Percentiles rank a stretch among this genome's conserved stretches.
Evolutionary conservation across 2,329 filamentous ascomycete species (phyloP).

Genomic region (Colletotrichum sp.): DNA sequence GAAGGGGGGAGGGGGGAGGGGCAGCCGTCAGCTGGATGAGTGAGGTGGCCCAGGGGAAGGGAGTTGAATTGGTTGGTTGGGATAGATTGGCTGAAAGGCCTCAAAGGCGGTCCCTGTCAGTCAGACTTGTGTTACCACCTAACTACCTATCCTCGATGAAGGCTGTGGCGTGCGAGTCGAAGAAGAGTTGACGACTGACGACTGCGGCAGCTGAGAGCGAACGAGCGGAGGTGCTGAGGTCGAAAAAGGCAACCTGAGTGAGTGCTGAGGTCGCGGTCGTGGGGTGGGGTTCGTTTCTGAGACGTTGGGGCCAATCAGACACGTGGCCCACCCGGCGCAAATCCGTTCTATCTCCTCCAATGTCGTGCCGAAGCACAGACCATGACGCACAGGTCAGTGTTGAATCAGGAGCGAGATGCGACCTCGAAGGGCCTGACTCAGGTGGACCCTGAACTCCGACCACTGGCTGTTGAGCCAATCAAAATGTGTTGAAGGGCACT

Average conservation of each 20-base stretch:
- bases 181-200: neutral
- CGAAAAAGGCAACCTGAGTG: neutral
- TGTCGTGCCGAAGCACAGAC: neutral
- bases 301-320: neutral
- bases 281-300: neutral
- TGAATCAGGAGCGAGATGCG: neutral
- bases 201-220: neutral
- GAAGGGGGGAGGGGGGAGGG: neutral
- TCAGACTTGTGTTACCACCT: neutral
- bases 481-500: neutral
- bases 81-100: neutral
- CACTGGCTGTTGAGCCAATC: neutral
- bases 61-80: neutral
- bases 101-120: neutral
- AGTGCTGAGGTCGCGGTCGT: neutral
- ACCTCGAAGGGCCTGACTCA: neutral
- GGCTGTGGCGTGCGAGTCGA: neutral
- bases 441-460: neutral
- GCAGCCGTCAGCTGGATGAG: neutral
- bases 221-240: neutral
- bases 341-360: constrained; percentile 6
- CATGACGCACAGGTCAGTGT: neutral
- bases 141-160: neutral
- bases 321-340: neutral
- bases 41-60: neutral